A percentile compares a stretch with the other conserved stretches of the same genome.
phyloP scores from a whole-genome alignment of 1,139 yeast genomes.

The Geotrichum klebahnii region DNA sequence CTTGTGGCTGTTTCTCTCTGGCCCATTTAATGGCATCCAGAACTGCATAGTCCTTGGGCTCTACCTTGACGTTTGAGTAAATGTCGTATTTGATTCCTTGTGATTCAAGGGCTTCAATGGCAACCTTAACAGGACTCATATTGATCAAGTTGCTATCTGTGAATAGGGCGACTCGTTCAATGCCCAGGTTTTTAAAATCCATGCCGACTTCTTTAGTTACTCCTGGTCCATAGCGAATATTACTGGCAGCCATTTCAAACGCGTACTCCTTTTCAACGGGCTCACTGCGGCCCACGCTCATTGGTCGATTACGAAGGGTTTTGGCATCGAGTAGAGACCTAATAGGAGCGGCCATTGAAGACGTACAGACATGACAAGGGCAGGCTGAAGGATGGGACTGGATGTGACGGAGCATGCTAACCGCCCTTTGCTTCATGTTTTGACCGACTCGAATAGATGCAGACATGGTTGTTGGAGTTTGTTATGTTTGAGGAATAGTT shows the following conservation, averaged over 20 bases:
- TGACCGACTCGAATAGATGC: constrained; percentile 8
- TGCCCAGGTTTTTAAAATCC: constrained; percentile 40
- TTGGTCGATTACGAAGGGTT: constrained; percentile 25
- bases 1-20: constrained; percentile 37
- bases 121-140: constrained; percentile 37
- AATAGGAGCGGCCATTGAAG: constrained; percentile 18
- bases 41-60: constrained; percentile 42
- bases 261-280: constrained; percentile 39
- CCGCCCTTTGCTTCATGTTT: constrained; percentile 14
- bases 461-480: too few species aligned
- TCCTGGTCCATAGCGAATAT: constrained; percentile 43
- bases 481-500: too few species aligned
- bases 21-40: constrained; percentile 42
- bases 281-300: constrained; percentile 21
- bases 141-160: constrained; percentile 29
- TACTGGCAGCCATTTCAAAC: constrained; percentile 44
- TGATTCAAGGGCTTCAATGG: constrained; percentile 38
- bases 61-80: constrained; percentile 41
- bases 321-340: constrained; percentile 20
- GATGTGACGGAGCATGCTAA: constrained; percentile 29
- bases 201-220: constrained; percentile 42
- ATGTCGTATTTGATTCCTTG: constrained; percentile 40
- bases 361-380: constrained; percentile 39
- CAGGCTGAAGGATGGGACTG: constrained; percentile 38
- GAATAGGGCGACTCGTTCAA: constrained; percentile 31